Base-by-base conservation (phyloP, 2,329 filamentous ascomycete species). In the Didymosphaeria variabile region DNA sequence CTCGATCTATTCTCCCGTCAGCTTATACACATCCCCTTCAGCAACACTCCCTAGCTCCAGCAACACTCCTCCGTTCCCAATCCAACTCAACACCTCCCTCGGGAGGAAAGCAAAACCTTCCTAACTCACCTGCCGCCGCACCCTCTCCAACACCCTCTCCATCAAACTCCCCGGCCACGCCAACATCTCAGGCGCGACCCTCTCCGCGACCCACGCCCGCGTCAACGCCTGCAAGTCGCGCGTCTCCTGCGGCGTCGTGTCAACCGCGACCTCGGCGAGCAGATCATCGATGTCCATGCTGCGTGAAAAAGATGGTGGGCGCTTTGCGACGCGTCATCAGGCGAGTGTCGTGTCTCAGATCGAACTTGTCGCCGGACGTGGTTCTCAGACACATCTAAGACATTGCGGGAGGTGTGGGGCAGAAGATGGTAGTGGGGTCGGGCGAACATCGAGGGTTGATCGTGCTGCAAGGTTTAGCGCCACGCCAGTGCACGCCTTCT, bases 171-270 rank as follows among this genome's bases (percentile, higher is more conserved):
- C 87, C 5, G 90, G 86, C 80, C 88, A 98, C 80, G 89, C 87
- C 42, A 98, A 83, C n/a, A 99, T 84, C 79, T 97, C 94, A 2
- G 94, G 93, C 47, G 93, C 90, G 59, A 91, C 92, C 69, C 95
- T 88, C 79, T 99, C 96, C 46, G 94, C 92, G 47, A 97, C 88
- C 94, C 94, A 99, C 71, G 90, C 91, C 72, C 94, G 90, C 69
- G 94, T 97, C 69, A 99, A 83, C 56, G 91, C 88, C 78, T 97
- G 93, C 68, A 98, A 85, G 79, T 98, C 94, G 72, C 88, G 85
- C 45, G 85, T 89, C 69, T 88, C 86, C 55, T 81, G 80, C 2
- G 88, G 86, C 38, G 82, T 66, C 0, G 73, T 72, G n/a, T 77
- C 76, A 53, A 75, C 75, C 12, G 80, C 76, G 34, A 85, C 81